These are phyloP conservation scores for Xylariaceae sp. DNA, from an alignment of 2,329 filamentous ascomycete genomes.

Conservation along the genomic window DNA sequence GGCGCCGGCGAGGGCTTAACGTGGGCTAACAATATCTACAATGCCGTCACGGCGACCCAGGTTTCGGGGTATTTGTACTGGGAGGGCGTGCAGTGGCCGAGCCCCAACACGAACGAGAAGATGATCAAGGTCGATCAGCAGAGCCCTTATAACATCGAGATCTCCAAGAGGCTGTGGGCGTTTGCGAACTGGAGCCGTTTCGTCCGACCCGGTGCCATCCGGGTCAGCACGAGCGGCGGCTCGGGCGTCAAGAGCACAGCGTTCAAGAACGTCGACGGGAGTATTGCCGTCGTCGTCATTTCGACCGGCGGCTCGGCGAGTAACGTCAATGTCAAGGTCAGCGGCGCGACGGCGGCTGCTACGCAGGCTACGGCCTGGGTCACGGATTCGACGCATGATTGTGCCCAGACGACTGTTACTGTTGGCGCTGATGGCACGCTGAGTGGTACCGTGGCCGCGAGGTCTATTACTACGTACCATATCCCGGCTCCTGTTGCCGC, in stretches of 20 bases:
- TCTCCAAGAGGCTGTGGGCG: conserved; percentile 48
- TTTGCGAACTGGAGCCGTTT: conserved; percentile 50
- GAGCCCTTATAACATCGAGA: conserved; percentile 43
- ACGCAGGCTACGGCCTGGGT: conserved; percentile 38
- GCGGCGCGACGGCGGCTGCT: conserved; percentile 14
- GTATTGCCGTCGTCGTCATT: conserved; percentile 47
- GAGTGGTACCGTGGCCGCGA: conserved; percentile 35
- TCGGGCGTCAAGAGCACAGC: conserved; percentile 44
- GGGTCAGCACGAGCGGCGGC: conserved; percentile 41
- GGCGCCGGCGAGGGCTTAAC: conserved; percentile 59
- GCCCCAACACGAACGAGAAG: conserved; percentile 48
- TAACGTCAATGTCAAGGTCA: conserved; percentile 28
- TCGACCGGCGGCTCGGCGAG: conserved; percentile 30
- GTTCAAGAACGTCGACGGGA: conserved; percentile 48
- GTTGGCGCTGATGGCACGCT: conserved; percentile 32
- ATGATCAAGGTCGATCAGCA: conserved; percentile 55
- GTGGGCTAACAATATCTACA: conserved; percentile 62
- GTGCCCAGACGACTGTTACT: conserved; percentile 31
- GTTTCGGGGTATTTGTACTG: conserved; percentile 62
- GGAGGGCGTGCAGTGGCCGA: conserved; percentile 47
- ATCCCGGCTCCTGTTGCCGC: conserved; percentile 28
- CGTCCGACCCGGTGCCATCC: conserved; percentile 47
- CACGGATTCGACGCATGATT: conserved; percentile 37
- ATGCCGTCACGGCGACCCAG: conserved; percentile 55
- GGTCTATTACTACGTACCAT: conserved; percentile 40